Evolutionary conservation across 441 rosid species (phyloP), one percentile per base, ranked within the genome.

Genomic region (Breynia disticha): DNA sequence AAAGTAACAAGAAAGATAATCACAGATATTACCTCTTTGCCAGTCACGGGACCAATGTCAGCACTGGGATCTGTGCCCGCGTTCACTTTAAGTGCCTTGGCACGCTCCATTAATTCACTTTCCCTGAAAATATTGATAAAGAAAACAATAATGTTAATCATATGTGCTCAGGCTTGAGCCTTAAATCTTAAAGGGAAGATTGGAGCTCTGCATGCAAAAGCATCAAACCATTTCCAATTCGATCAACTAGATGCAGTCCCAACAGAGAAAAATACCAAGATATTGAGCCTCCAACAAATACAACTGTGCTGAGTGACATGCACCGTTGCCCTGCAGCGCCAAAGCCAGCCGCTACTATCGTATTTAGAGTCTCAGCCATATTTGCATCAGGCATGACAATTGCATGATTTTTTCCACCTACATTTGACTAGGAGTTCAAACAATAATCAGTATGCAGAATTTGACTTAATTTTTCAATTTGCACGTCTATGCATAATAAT

Each of bases 341-440:
- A 69, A 83, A 80, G 44, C 84, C 78, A 43, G 77, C 70, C 48
- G 86, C 74, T 17, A 68, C 79, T 56, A 83, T 47, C 58, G 79
- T 72, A 71, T 72, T 71, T 70, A 83, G 51, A 59, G 90, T 76
- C 46, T 73, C 79, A 56, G 69, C 84, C 54, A 66, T 44, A 62
- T 62, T 78, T 62, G 86, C 86, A 50, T 83, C 90, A 58, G 86
- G 78, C 86, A 80, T 78, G 68, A 80, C 62, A 45, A 83, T 64
- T 16, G 81, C 82, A 57, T 78, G 72, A 66, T 71, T 80, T 60
- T 75, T 83, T 14, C 70, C 86, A 52, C 84, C 82, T 37, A 58
- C 54, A 67, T 69, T 67, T 63, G 76, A 67, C 70, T 72, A 55
- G 37, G 63, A 67, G 50, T 57, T 51, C 61, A 28, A 55, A 46